A percentile compares a stretch with the other conserved stretches of the same genome.
phyloP scores from a whole-genome alignment of 2,329 filamentous ascomycete species.

The Dactylonectria macrodidyma region DNA sequence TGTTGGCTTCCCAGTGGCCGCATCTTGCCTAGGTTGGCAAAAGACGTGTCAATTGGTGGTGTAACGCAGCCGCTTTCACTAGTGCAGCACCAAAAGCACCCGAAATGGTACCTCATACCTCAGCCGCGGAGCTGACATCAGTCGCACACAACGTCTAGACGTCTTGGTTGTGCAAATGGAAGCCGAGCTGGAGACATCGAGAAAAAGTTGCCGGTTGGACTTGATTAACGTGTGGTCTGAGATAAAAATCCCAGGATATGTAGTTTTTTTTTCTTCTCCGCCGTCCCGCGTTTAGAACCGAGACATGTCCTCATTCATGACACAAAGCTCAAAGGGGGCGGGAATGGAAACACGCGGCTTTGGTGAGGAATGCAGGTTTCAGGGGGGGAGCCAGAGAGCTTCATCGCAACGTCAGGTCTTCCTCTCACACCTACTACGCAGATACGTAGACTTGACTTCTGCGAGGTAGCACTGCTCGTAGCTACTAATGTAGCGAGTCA shows the following conservation, averaged over 20 bases:
- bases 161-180: neutral
- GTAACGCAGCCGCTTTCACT: neutral
- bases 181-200: neutral
- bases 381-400: conserved; percentile 16
- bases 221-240: conserved; percentile 22
- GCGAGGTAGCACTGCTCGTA: neutral
- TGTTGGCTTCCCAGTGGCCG: conserved; percentile 17
- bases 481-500: neutral
- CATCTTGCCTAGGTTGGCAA: conserved; percentile 1
- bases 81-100: neutral
- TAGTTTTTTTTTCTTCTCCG: neutral
- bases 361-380: conserved; percentile 31
- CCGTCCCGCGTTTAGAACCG: conserved; percentile 16
- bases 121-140: conserved; percentile 4
- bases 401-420: neutral
- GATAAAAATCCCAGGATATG: neutral
- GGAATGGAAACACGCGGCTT: conserved; percentile 7
- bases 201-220: conserved; percentile 10
- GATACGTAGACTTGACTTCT: neutral
- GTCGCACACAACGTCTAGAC: neutral
- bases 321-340: conserved; percentile 8
- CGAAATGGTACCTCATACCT: neutral
- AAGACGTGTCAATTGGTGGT: neutral
- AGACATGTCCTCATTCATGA: conserved; percentile 11
- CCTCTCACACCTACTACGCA: neutral